These are phyloP conservation scores for Jatropha multifida DNA, from an alignment of 441 rosid genomes.

Conservation along the genomic window DNA sequence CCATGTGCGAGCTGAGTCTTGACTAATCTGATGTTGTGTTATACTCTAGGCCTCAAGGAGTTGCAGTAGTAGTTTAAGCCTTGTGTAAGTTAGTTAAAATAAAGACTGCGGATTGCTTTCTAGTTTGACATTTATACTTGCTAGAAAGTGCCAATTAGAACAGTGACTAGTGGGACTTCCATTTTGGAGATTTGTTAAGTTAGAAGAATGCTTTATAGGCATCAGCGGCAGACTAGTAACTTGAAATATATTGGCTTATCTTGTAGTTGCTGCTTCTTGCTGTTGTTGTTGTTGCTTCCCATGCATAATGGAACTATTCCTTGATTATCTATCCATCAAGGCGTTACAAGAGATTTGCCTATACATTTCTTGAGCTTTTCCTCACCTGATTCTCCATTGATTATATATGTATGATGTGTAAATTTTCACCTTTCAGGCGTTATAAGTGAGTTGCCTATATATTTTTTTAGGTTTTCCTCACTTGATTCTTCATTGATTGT, in stretches of 20 bases:
- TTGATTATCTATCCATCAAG: neutral
- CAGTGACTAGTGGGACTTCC: constrained; percentile 12
- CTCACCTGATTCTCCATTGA: neutral
- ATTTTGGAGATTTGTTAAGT: constrained; percentile 9
- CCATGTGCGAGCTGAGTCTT: neutral
- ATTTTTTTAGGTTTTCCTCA: neutral
- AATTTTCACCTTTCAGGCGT: neutral
- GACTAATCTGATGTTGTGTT: constrained; percentile 28
- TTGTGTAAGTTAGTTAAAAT: constrained; percentile 22
- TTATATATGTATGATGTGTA: neutral
- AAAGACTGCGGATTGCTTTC: constrained; percentile 24
- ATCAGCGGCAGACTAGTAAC: constrained; percentile 26
- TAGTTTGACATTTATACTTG: constrained; percentile 14
- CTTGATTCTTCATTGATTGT: neutral
- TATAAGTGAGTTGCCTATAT: too few species aligned
- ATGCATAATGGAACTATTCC: neutral
- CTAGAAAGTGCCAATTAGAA: constrained; percentile 24
- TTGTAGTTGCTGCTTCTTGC: neutral
- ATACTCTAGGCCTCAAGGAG: constrained; percentile 22
- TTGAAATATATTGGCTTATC: constrained; percentile 11
- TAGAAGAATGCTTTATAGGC: constrained; percentile 7
- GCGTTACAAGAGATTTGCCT: neutral
- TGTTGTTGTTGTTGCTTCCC: constrained; percentile 1
- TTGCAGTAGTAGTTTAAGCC: constrained; percentile 26
- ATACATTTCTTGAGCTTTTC: neutral